These are phyloP conservation scores for Aspergillus caelatus DNA, from an alignment of 2,329 filamentous ascomycete species.

Conservation along the genomic window DNA sequence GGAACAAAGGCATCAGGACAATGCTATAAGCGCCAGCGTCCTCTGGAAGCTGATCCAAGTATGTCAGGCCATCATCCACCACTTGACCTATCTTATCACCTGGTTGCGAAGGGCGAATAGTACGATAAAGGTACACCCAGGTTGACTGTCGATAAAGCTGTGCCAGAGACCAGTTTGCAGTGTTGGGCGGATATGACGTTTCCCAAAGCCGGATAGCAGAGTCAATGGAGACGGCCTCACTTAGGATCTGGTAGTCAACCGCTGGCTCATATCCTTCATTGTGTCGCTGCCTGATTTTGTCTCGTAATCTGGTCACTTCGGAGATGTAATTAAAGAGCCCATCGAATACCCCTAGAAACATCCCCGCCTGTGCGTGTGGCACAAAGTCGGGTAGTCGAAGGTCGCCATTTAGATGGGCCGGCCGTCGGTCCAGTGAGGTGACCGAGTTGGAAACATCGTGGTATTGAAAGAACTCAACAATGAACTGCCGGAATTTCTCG, in stretches of 20 bases:
- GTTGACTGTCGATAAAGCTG: slow-evolving; percentile 65
- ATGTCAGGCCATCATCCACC: slow-evolving; percentile 61
- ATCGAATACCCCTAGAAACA: slow-evolving; percentile 79
- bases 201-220: slow-evolving; percentile 73
- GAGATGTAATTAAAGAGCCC: slow-evolving; percentile 78
- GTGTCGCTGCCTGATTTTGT: slow-evolving; percentile 72
- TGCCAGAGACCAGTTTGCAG: slow-evolving; percentile 58
- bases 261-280: slow-evolving; percentile 63
- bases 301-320: slow-evolving; percentile 75
- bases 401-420: slow-evolving; percentile 56
- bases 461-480: slow-evolving; percentile 80
- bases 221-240: slow-evolving; percentile 75
- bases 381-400: slow-evolving; percentile 58
- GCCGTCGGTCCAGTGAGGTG: slow-evolving; percentile 57
- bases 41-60: slow-evolving; percentile 57
- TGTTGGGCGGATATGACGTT: slow-evolving; percentile 57
- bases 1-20: slow-evolving; percentile 63
- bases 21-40: slow-evolving; percentile 61
- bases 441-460: slow-evolving; percentile 66
- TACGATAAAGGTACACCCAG: slow-evolving; percentile 66
- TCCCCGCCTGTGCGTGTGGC: slow-evolving; percentile 58
- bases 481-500: slow-evolving; percentile 71
- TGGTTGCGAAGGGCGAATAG: slow-evolving; percentile 59
- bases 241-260: slow-evolving; percentile 73
- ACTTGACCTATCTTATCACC: slow-evolving; percentile 58